These are phyloP conservation scores for Geranomyces michiganensis DNA, from an alignment of 192 early-diverging fungal genomes.

Conservation along the genomic window DNA sequence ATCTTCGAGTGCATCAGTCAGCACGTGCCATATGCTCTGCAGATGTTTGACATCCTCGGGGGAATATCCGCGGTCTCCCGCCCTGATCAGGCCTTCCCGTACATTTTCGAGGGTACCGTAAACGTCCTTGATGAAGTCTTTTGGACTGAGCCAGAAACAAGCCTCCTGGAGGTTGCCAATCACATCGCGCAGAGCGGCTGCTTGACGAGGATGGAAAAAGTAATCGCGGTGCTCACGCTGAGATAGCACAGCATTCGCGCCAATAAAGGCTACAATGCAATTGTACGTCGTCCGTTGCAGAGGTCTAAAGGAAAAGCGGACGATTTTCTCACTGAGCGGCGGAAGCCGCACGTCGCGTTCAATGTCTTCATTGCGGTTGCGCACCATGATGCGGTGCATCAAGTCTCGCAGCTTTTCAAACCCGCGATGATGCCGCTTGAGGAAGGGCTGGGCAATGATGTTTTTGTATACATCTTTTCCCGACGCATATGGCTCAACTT, in stretches of 20 bases:
- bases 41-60: conserved; percentile 6
- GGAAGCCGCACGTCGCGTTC: conserved; percentile 63
- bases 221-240: conserved; percentile 65
- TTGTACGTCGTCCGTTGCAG: conserved; percentile 60
- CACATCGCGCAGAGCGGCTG: conserved; percentile 56
- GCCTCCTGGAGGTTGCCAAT: conserved; percentile 59
- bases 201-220: conserved; percentile 69
- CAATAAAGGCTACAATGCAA: conserved; percentile 65
- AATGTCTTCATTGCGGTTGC: conserved; percentile 63
- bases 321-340: conserved; percentile 56
- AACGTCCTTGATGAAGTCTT: conserved; percentile 3
- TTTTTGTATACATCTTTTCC: conserved; percentile 48
- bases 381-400: conserved; percentile 74
- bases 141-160: conserved; percentile 68
- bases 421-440: conserved; percentile 51
- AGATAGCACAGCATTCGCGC: conserved; percentile 71
- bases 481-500: conserved; percentile 64
- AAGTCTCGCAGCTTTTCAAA: conserved; percentile 52
- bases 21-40: not conserved
- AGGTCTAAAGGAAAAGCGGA: conserved; percentile 50
- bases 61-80: conserved; percentile 8
- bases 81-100: conserved; percentile 31
- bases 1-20: conserved; percentile 6
- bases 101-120: conserved; percentile 25
- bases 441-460: conserved; percentile 59